Conservation (phyloP, 129 eudicot genomes). For the Centaurea solstitialis region DNA sequence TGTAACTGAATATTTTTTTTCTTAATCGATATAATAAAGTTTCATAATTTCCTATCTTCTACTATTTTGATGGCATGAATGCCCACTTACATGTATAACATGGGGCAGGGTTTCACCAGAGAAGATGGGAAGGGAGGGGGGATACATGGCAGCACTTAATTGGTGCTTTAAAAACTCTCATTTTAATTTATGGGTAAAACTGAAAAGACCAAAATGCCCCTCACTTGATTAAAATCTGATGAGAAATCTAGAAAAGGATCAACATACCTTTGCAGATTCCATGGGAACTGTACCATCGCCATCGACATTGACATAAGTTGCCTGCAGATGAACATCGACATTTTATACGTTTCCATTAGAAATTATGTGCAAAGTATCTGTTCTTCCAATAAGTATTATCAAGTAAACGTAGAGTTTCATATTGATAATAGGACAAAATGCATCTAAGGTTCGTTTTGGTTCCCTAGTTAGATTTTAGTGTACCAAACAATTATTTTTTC, state of each 20-base stretch:
- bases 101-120: not conserved
- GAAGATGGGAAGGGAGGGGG: not conserved
- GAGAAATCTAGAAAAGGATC: not conserved
- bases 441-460: not conserved
- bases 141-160: not conserved
- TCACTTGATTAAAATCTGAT: not conserved
- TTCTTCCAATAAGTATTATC: not conserved
- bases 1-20: too few relatives aligned
- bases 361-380: not conserved
- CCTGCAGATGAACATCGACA: conserved; percentile 49
- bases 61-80: too few relatives aligned
- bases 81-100: too few relatives aligned
- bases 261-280: conserved; percentile 88
- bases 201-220: not conserved
- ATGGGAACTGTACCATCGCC: conserved; percentile 99
- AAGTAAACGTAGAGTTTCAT: not conserved
- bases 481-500: not conserved
- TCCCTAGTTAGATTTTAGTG: not conserved
- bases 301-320: conserved; percentile 72
- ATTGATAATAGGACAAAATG: not conserved
- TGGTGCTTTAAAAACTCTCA: not conserved
- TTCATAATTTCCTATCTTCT: not conserved
- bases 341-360: not conserved
- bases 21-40: too few relatives aligned
- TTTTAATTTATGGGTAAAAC: not conserved